A percentile compares a stretch with the other conserved stretches of the same genome.
Conservation (phyloP, 2,329 filamentous ascomycete species). For the Xylariaceae sp. region DNA sequence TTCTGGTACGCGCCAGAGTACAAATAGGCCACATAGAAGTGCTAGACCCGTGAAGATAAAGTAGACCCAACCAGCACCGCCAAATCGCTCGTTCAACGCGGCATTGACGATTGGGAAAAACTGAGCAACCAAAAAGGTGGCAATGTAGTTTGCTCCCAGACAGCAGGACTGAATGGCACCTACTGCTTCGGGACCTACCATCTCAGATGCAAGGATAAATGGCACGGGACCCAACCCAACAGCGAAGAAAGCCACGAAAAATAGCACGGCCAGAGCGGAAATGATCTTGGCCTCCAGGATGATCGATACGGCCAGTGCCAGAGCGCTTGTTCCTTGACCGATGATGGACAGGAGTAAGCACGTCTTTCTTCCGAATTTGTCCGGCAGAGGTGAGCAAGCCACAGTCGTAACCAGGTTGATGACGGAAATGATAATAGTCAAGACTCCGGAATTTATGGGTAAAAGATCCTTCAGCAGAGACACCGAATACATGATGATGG, state of each 20-base stretch:
- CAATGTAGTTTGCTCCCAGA: slow-evolving; percentile 79
- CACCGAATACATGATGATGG: slow-evolving; percentile 97
- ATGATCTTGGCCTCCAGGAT: slow-evolving; percentile 65
- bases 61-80: slow-evolving; percentile 77
- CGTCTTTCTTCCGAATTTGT: slow-evolving; percentile 79
- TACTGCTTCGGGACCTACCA: slow-evolving; percentile 85
- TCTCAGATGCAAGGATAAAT: slow-evolving; percentile 87
- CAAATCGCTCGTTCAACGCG: slow-evolving; percentile 56
- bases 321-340: slow-evolving; percentile 75
- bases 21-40: slow-evolving; percentile 62
- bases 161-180: slow-evolving; percentile 88
- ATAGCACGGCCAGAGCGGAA: slow-evolving; percentile 73
- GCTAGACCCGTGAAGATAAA: slow-evolving; percentile 84
- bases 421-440: slow-evolving; percentile 82
- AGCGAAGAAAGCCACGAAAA: slow-evolving; percentile 86
- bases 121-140: slow-evolving; percentile 88
- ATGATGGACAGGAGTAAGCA: slow-evolving; percentile 77
- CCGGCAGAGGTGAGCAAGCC: slow-evolving; percentile 75
- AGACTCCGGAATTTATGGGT: slow-evolving; percentile 70
- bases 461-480: slow-evolving; percentile 78
- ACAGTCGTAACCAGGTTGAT: slow-evolving; percentile 83
- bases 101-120: slow-evolving; percentile 88
- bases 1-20: slow-evolving; percentile 73
- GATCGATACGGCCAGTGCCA: slow-evolving; percentile 77
- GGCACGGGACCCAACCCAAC: slow-evolving; percentile 89